Base-by-base conservation (phyloP, 805 yeast species). In the Wickerhamomyces xylosicus region DNA sequence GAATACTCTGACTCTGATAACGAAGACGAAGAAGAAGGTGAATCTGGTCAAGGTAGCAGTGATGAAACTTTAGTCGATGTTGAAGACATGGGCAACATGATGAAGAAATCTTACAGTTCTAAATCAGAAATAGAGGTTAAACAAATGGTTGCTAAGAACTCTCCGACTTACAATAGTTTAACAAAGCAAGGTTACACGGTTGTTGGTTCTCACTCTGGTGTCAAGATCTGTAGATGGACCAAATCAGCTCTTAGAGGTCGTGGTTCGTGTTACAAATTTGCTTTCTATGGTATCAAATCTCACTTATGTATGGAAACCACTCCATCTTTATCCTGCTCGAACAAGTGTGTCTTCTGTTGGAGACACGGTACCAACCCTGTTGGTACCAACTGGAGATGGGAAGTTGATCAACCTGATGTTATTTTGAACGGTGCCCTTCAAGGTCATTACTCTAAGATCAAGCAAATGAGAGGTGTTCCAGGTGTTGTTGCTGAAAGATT, bases 341-440 rank as follows among this genome's bases (percentile, higher is more conserved):
- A 87, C 56, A 87, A 87, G 58, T 87, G 97, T 70, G 96, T 89
- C 4, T 87, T 87, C 55, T 87, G 97, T 63, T 87, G 97, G 97
- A 74, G 97, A 57, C 97, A 87, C 59, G 97, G 97, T 36, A 87
- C 96, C 2, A 89, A 87, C 54, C 97, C 97, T 0, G 96, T 89
- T 2, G 95, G 95, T 15, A 87, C 95, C 21, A 80, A 81, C 43
- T 87, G 97, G 97, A 68, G 96, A 52, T 87, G 97, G 97, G 90
- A 86, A 52, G 84, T 86, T 13, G 96, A 87, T 58, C 79, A 81
- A 17, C 96, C 97, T 0, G 89, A 85, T 48, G 78, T 67, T 43
- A 85, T 87, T 37, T 56, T 87, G 40, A 75, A 83, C 35, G 95
- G 95, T 21, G 96, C 96, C 0, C 61, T 87, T 34, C 77, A 72